Evolutionary conservation across 345 rosid genomes (phyloP).

Genomic region (Iberis pinnata): DNA sequence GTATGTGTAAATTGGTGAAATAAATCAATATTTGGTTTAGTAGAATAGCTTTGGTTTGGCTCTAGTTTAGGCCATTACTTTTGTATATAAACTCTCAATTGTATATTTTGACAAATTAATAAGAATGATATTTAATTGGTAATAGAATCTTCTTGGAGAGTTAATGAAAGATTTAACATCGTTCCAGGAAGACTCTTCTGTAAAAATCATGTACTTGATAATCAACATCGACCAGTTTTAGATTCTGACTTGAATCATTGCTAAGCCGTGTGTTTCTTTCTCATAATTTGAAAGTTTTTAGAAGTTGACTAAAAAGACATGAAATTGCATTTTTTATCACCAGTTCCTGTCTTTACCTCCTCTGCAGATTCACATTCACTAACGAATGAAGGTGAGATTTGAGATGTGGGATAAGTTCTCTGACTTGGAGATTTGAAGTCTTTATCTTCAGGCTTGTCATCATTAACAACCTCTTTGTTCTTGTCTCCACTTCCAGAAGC

Average conservation of each 20-base stretch:
- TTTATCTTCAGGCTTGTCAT: constrained; percentile 24
- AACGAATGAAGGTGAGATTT: constrained; percentile 19
- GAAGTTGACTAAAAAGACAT: constrained; percentile 35
- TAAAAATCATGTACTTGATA: constrained; percentile 33
- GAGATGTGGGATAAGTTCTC: constrained; percentile 3
- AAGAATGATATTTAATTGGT: too few relatives aligned
- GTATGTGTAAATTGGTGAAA: too few relatives aligned
- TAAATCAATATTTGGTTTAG: too few relatives aligned
- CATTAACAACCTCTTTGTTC: constrained; percentile 13
- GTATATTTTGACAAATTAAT: too few relatives aligned
- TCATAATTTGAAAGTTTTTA: constrained; percentile 40
- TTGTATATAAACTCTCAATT: too few relatives aligned
- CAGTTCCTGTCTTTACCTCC: constrained; percentile 25
- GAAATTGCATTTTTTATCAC: constrained; percentile 27
- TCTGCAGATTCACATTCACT: constrained; percentile 22
- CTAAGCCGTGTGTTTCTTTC: constrained; percentile 16
- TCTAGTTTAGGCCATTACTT: too few relatives aligned
- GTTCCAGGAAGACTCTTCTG: constrained; percentile 45
- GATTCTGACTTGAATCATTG: constrained; percentile 31
- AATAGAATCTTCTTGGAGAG: constrained; percentile 48
- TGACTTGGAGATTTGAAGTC: constrained; percentile 16
- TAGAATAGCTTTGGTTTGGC: too few relatives aligned
- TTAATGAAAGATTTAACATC: constrained; percentile 52
- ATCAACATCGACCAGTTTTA: constrained; percentile 18
- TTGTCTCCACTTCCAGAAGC: constrained; percentile 22